Evolutionary conservation across 2,329 filamentous ascomycete genomes (phyloP).

Genomic region (Aaosphaeria pasadenensis): DNA sequence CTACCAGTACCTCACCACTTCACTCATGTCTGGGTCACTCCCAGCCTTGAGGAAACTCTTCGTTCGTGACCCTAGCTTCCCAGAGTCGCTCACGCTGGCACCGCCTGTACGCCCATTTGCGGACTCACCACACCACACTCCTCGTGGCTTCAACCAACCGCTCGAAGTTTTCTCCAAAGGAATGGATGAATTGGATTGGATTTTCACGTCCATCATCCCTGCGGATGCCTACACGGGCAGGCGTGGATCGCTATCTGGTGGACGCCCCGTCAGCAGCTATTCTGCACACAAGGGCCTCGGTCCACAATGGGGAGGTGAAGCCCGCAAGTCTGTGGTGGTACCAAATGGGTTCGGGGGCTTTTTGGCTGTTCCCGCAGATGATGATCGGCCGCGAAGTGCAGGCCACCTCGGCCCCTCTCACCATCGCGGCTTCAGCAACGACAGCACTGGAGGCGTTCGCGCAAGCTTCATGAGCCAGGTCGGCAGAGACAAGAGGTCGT

Average conservation of each 20-base stretch:
- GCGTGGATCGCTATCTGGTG: conserved; percentile 39
- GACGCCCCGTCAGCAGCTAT: conserved; percentile 46
- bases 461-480: conserved; percentile 32
- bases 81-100: conserved; percentile 72
- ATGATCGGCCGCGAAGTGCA: conserved; percentile 33
- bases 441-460: conserved; percentile 10
- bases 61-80: conserved; percentile 80
- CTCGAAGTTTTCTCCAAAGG: conserved; percentile 65
- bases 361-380: conserved; percentile 55
- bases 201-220: conserved; percentile 60
- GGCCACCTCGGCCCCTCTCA: conserved; percentile 22
- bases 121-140: conserved; percentile 27
- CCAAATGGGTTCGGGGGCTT: conserved; percentile 67
- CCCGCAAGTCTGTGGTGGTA: conserved; percentile 61
- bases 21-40: conserved; percentile 71
- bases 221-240: conserved; percentile 38
- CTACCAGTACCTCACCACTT: conserved; percentile 83
- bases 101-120: conserved; percentile 60
- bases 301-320: conserved; percentile 58
- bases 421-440: background rate
- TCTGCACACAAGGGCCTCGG: conserved; percentile 47
- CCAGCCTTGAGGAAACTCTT: conserved; percentile 75
- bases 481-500: conserved; percentile 31
- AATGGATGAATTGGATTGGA: conserved; percentile 66
- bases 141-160: conserved; percentile 50